phyloP scores from a whole-genome alignment of 306 rosid genomes.

The Hippophae gyantsensis region DNA sequence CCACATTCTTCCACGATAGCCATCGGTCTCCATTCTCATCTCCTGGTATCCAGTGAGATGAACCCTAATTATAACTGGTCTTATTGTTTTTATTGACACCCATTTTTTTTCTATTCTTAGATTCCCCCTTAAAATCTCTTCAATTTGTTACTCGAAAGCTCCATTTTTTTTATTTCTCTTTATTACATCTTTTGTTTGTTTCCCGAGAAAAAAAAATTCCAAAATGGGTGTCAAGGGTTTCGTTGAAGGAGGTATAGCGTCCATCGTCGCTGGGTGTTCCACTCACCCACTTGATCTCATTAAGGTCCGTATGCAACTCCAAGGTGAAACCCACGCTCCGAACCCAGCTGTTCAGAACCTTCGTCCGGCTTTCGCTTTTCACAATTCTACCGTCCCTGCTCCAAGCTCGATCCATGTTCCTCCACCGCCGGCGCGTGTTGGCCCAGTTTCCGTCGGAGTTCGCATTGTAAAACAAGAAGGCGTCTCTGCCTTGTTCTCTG shows the following conservation, averaged over 20 bases:
- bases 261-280: constrained; percentile 60
- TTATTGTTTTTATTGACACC: not conserved
- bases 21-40: constrained; percentile 71
- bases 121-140: not conserved
- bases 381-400: constrained; percentile 4
- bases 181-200: not conserved
- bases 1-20: constrained; percentile 68
- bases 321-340: constrained; percentile 40
- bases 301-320: constrained; percentile 86
- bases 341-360: constrained; percentile 23
- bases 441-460: constrained; percentile 41
- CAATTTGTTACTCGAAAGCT: not conserved
- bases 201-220: constrained; percentile 5
- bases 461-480: constrained; percentile 65
- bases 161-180: not conserved
- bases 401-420: constrained; percentile 24
- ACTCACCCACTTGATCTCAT: constrained; percentile 63
- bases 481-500: constrained; percentile 48
- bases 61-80: constrained; percentile 53
- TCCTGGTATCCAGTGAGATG: constrained; percentile 82
- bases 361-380: constrained; percentile 50
- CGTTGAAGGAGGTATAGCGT: constrained; percentile 68
- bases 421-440: constrained; percentile 27
- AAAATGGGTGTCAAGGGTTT: constrained; percentile 61
- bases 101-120: not conserved